Conservation (phyloP, 176 grass and related monocot genomes). For the Saccharum officinarum region DNA sequence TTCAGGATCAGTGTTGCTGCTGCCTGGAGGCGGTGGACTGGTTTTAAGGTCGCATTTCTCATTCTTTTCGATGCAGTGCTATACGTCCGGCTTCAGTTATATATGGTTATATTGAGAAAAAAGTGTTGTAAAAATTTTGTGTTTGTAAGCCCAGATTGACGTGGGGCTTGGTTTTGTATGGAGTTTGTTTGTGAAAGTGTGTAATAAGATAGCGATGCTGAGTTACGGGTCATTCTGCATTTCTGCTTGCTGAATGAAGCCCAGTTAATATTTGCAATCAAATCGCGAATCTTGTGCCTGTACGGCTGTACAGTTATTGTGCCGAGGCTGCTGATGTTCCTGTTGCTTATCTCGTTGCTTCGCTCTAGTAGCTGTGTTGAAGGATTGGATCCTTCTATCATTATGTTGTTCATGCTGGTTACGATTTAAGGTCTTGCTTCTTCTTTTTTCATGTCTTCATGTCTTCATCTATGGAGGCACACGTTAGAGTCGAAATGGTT, state of each 20-base stretch:
- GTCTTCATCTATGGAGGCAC: too few relatives aligned
- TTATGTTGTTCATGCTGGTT: background rate
- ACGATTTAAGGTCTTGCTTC: background rate
- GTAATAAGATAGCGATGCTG: slow-evolving; percentile 50
- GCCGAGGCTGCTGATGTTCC: background rate
- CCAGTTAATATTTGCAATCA: too few relatives aligned
- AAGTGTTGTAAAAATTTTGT: slow-evolving; percentile 51
- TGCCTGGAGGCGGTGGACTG: slow-evolving; percentile 19
- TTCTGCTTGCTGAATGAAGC: slow-evolving; percentile 6
- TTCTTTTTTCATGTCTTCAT: too few relatives aligned
- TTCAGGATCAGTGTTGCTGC: background rate
- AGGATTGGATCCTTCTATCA: background rate
- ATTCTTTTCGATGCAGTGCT: slow-evolving; percentile 10
- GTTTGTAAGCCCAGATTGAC: slow-evolving; percentile 28
- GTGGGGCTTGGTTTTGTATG: slow-evolving; percentile 38
- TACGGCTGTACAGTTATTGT: background rate
- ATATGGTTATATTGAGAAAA: slow-evolving; percentile 38
- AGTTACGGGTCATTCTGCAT: slow-evolving; percentile 19
- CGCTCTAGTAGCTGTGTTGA: background rate
- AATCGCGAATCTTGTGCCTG: background rate
- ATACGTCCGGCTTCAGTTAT: background rate
- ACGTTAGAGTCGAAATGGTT: too few relatives aligned
- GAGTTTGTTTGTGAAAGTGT: slow-evolving; percentile 26
- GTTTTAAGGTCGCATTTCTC: slow-evolving; percentile 8
- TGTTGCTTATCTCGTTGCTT: background rate